Evolutionary conservation across 2,329 filamentous ascomycete species (phyloP).

Genomic region (Claviceps sp.): DNA sequence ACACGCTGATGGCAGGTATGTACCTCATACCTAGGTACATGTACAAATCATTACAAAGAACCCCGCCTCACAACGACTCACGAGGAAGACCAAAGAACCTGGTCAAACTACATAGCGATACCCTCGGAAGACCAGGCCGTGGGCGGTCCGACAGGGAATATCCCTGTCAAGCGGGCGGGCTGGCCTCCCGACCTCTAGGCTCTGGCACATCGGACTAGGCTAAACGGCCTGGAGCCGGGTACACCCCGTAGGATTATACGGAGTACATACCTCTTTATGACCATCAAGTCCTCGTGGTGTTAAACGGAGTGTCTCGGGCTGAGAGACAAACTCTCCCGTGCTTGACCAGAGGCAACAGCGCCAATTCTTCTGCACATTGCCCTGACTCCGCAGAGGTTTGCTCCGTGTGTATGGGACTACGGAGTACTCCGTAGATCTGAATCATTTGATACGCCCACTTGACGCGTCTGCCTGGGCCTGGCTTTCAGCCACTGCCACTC

Average conservation of each 20-base stretch:
- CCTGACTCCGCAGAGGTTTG: not conserved
- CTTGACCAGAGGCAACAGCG: not conserved
- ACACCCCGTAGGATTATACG: not conserved
- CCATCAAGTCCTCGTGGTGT: conserved; percentile 2
- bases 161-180: conserved; percentile 6
- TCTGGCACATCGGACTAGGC: not conserved
- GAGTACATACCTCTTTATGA: no score
- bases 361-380: not conserved
- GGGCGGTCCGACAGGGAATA: not conserved
- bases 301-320: conserved; percentile 10
- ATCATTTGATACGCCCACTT: not conserved
- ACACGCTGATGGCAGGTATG: no score
- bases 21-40: no score
- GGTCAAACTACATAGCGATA: no score
- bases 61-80: no score
- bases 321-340: conserved; percentile 1
- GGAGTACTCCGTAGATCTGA: not conserved
- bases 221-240: conserved; percentile 1
- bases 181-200: conserved; percentile 5
- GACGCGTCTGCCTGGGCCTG: not conserved
- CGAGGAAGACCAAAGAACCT: not conserved
- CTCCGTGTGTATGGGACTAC: not conserved
- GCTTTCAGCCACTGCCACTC: not conserved
- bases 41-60: no score
- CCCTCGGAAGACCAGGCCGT: no score